Percentiles rank a stretch among this genome's conserved stretches.
Conservation (phyloP, 306 rosid genomes). For the Prunus armeniaca region DNA sequence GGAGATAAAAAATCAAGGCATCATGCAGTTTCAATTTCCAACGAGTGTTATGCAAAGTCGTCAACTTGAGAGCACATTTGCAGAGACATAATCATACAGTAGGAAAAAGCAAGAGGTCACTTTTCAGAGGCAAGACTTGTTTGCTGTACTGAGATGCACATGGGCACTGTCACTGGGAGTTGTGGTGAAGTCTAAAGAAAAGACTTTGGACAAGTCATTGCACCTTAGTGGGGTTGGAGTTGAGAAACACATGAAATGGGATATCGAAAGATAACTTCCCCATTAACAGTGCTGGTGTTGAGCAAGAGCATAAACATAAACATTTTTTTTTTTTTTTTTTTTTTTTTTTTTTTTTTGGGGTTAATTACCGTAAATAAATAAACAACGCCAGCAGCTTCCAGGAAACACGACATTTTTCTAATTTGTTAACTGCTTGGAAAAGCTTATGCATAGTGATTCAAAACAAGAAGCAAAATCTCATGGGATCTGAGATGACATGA, state of each 20-base stretch:
- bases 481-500: too few relatives aligned
- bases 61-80: background rate
- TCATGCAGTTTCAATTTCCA: background rate
- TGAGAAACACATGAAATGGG: too few relatives aligned
- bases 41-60: background rate
- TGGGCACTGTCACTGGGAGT: conserved; percentile 13
- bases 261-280: too few relatives aligned
- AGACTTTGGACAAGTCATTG: background rate
- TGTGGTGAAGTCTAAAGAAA: conserved; percentile 34
- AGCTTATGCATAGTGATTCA: background rate
- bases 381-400: too few relatives aligned
- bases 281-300: too few relatives aligned
- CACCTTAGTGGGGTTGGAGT: background rate
- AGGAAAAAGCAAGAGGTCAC: conserved; percentile 4
- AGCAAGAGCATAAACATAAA: too few relatives aligned
- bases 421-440: conserved; percentile 4
- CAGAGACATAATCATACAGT: background rate
- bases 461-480: too few relatives aligned
- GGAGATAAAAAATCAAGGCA: too few relatives aligned
- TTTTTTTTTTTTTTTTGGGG: too few relatives aligned
- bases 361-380: too few relatives aligned
- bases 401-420: background rate
- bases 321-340: too few relatives aligned
- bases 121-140: background rate
- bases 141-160: conserved; percentile 3